These are phyloP conservation scores for Elsinoe fawcettii DNA, from an alignment of 2,329 filamentous ascomycete genomes.

Conservation along the genomic window DNA sequence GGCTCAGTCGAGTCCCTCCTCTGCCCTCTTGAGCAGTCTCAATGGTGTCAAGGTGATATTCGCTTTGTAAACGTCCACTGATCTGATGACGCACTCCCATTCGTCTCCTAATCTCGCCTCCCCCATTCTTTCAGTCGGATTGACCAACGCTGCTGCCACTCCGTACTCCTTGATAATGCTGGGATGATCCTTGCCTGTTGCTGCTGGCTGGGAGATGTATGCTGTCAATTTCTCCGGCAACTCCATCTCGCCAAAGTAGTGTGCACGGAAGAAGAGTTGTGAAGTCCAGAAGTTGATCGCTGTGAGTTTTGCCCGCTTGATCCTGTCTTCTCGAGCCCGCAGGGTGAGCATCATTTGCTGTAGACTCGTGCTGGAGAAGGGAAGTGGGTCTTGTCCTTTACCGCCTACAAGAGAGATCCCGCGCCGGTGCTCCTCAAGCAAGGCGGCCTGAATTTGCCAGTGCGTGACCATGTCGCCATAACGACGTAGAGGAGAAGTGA, in stretches of 20 bases:
- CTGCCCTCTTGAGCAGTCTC: constrained; percentile 28
- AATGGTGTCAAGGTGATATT: constrained; percentile 30
- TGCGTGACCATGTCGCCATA: constrained; percentile 55
- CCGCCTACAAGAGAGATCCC: constrained; percentile 35
- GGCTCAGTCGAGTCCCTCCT: constrained; percentile 4
- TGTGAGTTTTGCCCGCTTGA: constrained; percentile 31
- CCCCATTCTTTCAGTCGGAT: constrained; percentile 16
- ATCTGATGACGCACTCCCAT: constrained; percentile 38
- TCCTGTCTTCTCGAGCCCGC: constrained; percentile 38
- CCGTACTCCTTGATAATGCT: constrained; percentile 23
- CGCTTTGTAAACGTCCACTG: constrained; percentile 31
- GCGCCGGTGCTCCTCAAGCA: constrained; percentile 47
- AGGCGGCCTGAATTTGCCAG: constrained; percentile 57
- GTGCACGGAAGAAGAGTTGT: constrained; percentile 50
- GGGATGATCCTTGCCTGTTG: background rate
- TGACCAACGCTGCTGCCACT: constrained; percentile 18
- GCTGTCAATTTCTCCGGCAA: constrained; percentile 43
- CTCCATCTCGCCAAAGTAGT: constrained; percentile 46
- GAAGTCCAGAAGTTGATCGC: constrained; percentile 43
- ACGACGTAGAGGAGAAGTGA: constrained; percentile 54
- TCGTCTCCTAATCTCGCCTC: constrained; percentile 34
- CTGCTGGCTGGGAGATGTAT: constrained; percentile 22
- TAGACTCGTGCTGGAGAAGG: constrained; percentile 43
- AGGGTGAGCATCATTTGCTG: constrained; percentile 42
- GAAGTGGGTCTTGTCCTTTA: constrained; percentile 32